Base-by-base conservation (phyloP, 2,329 filamentous ascomycete species). In the Colletotrichum sp. region DNA sequence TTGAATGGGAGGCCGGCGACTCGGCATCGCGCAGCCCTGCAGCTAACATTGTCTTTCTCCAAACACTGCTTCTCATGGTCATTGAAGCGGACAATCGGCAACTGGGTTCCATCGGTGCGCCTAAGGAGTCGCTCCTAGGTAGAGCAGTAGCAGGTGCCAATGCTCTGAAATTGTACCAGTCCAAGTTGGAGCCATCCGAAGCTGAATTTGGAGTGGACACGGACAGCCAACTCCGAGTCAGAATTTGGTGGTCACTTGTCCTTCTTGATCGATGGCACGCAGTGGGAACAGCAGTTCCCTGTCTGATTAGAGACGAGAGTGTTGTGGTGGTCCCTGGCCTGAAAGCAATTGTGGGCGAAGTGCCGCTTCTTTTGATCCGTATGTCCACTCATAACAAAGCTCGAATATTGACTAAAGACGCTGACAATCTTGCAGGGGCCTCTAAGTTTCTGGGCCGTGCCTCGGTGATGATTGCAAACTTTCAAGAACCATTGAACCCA, bases 231-330 rank as follows among this genome's bases (percentile, higher is more conserved):
- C 85, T 95, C 6, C 89, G 89, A 3, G 86, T 92, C 66, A 89
- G 93, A 58, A 89, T 93, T 22, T 95, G 94, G 94, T 95, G 93
- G 92, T 91, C 91, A 16, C 85, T 95, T 39, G 89, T 95, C 61
- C 88, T 94, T 77, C 89, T 95, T 77, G 94, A 95, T 80, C 90
- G 93, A 18, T 95, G 93, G 93, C 91, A 94, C 80, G 92, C 94
- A 6, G 89, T 92, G n/a, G 92, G 91, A 27, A 93, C 90, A 6
- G 91, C 90, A 15, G 91, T 89, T 76, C 91, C 93, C 2, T 78
- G 91, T 15, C 87, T 93, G 74, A 91, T 95, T 73, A 91, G 90
- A 3, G 90, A 94, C 78, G 88, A 90, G 76, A 91, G 88, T 68
- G 88, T 92, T 8, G 89, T 93, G 16, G 84, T 93, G 28, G 85